Evolutionary conservation across 371 early-diverging fungal genomes (phyloP).

Genomic region (Mucor lusitanicus): DNA sequence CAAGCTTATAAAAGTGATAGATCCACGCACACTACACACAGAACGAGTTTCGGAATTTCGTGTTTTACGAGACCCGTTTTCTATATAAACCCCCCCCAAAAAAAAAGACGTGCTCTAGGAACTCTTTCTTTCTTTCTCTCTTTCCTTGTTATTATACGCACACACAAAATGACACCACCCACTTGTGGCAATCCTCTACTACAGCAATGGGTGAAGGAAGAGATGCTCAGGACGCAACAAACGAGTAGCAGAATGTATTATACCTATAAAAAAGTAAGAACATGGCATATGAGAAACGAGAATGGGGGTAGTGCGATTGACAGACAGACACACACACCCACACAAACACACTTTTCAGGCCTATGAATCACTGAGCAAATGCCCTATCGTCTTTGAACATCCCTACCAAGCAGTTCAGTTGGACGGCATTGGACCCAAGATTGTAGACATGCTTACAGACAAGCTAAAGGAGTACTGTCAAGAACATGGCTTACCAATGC

Average conservation of each 20-base stretch:
- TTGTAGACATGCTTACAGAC: slow-evolving; percentile 62
- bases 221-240: slow-evolving; percentile 52
- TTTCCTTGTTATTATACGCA: neutral
- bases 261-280: slow-evolving; percentile 59
- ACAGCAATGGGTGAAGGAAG: slow-evolving; percentile 65
- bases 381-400: slow-evolving; percentile 54
- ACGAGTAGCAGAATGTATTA: slow-evolving; percentile 44
- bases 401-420: slow-evolving; percentile 58
- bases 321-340: too few species aligned
- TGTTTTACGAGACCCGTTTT: neutral
- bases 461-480: slow-evolving; percentile 56
- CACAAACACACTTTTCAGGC: too few species aligned
- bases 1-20: too few species aligned
- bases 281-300: too few species aligned
- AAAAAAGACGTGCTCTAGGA: neutral
- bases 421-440: slow-evolving; percentile 63
- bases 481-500: slow-evolving; percentile 54
- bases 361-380: slow-evolving; percentile 60
- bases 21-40: too few species aligned
- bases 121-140: neutral
- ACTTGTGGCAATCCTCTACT: slow-evolving; percentile 64
- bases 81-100: too few species aligned
- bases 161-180: neutral
- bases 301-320: too few species aligned
- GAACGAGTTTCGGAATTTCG: neutral